Evolutionary conservation across 352 stramenopile genomes (phyloP).

Genomic region (Globisporangium emineosum): DNA sequence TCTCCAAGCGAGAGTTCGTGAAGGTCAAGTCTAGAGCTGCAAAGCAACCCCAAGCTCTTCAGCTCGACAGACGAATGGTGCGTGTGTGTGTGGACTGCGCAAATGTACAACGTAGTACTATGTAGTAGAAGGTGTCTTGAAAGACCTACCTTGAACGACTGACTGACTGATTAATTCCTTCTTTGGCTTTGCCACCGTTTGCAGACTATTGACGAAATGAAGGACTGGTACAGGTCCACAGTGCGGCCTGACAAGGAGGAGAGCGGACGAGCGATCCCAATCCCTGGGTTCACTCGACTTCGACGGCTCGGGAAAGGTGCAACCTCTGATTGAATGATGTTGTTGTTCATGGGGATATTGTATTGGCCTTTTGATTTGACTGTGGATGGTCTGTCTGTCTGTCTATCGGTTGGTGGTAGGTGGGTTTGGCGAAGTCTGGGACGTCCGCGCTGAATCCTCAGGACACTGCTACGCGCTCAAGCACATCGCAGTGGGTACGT

Average conservation of each 20-base stretch:
- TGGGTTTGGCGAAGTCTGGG: slow-evolving; percentile 9
- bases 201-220: slow-evolving; percentile 9
- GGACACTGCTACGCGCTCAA: slow-evolving; percentile 9
- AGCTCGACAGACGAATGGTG: slow-evolving; percentile 9
- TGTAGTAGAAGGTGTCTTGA: too few relatives aligned
- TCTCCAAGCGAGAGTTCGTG: not conserved
- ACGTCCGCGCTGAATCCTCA: not conserved
- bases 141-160: not conserved
- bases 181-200: not conserved
- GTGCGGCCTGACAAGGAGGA: not conserved
- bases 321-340: too few relatives aligned
- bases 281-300: slow-evolving; percentile 9
- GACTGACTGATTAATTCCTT: not conserved
- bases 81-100: not conserved
- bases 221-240: slow-evolving; percentile 3
- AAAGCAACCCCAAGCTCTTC: not conserved
- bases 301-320: slow-evolving; percentile 9
- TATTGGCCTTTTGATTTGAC: not conserved
- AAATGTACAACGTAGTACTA: too few relatives aligned
- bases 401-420: not conserved
- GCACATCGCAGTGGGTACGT: slow-evolving; percentile 1
- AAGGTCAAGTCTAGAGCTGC: not conserved
- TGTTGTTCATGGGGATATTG: too few relatives aligned
- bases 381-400: not conserved
- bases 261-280: not conserved